A percentile compares a stretch with the other conserved stretches of the same genome.
These are phyloP conservation scores for Cronartium ribicola DNA, from an alignment of 1,284 basidiomycete genomes.

Conservation along the genomic window DNA sequence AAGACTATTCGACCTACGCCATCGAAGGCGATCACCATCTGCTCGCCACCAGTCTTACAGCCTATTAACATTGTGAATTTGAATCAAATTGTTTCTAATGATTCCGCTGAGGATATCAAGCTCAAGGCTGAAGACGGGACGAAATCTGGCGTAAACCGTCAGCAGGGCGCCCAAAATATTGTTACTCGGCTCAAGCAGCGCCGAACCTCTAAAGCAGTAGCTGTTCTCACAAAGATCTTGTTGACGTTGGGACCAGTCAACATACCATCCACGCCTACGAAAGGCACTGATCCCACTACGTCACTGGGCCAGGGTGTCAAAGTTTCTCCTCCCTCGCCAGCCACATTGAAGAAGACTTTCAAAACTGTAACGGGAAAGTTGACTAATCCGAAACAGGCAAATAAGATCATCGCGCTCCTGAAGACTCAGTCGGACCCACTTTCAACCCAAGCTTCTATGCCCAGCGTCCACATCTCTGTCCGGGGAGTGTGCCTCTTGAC, in stretches of 20 bases:
- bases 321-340: background rate
- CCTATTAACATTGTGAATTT: background rate
- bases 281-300: background rate
- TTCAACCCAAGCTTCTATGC: background rate
- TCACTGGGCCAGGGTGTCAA: background rate
- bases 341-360: slow-evolving; percentile 1
- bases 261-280: background rate
- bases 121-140: background rate
- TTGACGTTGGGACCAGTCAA: background rate
- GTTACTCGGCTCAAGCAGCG: background rate
- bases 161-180: background rate
- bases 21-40: background rate
- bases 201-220: background rate
- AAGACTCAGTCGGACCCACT: background rate
- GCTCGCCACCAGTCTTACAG: background rate
- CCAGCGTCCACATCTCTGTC: background rate
- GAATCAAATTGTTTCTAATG: background rate
- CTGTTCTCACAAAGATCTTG: background rate
- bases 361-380: background rate
- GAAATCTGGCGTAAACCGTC: background rate
- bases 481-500: slow-evolving; percentile 7
- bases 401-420: background rate
- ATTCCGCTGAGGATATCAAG: background rate
- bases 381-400: background rate
- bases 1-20: background rate